phyloP scores from a whole-genome alignment of 2,329 filamentous ascomycete species.

The Didymella exigua region DNA sequence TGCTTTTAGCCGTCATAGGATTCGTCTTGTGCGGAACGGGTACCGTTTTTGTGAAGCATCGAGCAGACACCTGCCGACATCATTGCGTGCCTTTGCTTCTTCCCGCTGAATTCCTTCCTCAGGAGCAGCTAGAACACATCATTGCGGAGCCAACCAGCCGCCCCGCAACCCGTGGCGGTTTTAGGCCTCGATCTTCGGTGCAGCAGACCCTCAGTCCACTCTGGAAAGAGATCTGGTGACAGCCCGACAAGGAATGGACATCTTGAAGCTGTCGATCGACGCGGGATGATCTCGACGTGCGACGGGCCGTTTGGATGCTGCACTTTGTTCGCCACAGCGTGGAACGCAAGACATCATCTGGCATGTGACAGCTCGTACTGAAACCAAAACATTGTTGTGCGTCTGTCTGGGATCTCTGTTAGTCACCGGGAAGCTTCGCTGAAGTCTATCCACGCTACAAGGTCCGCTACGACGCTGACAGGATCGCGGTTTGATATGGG shows the following conservation, averaged over 20 bases:
- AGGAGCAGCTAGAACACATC: neutral
- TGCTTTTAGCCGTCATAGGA: neutral
- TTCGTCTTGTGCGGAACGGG: slow-evolving; percentile 7
- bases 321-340: slow-evolving; percentile 33
- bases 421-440: slow-evolving; percentile 13
- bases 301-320: slow-evolving; percentile 31
- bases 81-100: slow-evolving; percentile 4
- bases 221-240: slow-evolving; percentile 1
- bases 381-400: neutral
- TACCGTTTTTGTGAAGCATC: slow-evolving; percentile 3
- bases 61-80: neutral
- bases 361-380: slow-evolving; percentile 36
- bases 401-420: neutral
- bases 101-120: neutral
- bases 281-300: slow-evolving; percentile 37
- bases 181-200: neutral
- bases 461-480: slow-evolving; percentile 18
- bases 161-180: slow-evolving; percentile 9
- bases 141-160: slow-evolving; percentile 4
- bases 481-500: slow-evolving; percentile 24
- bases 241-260: slow-evolving; percentile 11
- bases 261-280: slow-evolving; percentile 25
- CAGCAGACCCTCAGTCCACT: slow-evolving; percentile 11
- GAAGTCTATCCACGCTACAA: slow-evolving; percentile 16
- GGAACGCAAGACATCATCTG: slow-evolving; percentile 28